A percentile compares a stretch with the other conserved stretches of the same genome.
phyloP scores from a whole-genome alignment of 2,329 filamentous ascomycete genomes.

The Stachybotrys echinatus region DNA sequence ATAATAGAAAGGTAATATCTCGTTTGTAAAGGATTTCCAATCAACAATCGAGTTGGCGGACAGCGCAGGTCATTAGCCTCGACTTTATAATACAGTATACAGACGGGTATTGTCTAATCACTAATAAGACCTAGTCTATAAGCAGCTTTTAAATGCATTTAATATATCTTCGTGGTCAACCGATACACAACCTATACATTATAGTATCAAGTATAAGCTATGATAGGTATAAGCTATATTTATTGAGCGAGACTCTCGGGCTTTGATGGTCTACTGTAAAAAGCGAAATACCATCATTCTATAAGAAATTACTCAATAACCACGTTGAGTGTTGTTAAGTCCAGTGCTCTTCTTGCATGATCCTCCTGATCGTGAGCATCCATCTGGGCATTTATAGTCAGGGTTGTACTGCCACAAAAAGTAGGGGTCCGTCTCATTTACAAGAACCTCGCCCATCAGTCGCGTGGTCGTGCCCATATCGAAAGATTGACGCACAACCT shows the following conservation, averaged over 20 bases:
- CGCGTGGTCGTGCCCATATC: slow-evolving; percentile 27
- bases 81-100: too few species aligned
- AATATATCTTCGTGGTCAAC: too few species aligned
- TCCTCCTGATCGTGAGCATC: slow-evolving; percentile 1
- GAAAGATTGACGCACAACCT: slow-evolving; percentile 39
- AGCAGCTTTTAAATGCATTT: too few species aligned
- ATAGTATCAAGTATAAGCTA: too few species aligned
- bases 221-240: too few species aligned
- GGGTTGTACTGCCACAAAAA: slow-evolving; percentile 50
- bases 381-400: background rate
- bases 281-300: too few species aligned
- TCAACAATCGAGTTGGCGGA: background rate
- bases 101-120: too few species aligned
- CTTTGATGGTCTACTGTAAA: too few species aligned
- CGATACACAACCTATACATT: too few species aligned
- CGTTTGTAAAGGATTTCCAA: background rate
- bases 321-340: background rate
- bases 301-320: too few species aligned
- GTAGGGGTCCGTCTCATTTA: slow-evolving; percentile 47
- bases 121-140: too few species aligned
- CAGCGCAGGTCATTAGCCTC: background rate
- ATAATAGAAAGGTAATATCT: background rate
- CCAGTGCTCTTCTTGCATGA: background rate
- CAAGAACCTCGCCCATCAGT: slow-evolving; percentile 38
- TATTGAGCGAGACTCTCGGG: too few species aligned